Conservation (phyloP, 306 rosid species). For the Boehmeria nivea region DNA sequence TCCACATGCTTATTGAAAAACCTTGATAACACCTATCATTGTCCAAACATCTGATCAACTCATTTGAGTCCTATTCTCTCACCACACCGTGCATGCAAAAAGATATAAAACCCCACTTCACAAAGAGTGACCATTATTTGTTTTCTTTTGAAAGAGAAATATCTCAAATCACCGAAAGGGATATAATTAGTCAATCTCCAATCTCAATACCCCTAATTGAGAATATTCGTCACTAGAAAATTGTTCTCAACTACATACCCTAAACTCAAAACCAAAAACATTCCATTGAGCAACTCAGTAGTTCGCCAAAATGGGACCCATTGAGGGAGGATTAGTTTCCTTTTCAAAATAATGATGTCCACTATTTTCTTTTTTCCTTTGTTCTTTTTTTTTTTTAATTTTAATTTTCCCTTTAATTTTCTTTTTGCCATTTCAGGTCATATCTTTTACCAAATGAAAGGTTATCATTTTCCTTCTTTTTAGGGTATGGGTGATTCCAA, state of each 20-base stretch:
- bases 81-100: background rate
- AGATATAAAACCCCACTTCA: background rate
- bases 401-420: background rate
- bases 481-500: background rate
- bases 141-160: background rate
- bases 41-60: background rate
- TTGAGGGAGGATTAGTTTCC: too few species aligned
- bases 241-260: conserved; percentile 14
- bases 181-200: background rate
- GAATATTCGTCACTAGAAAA: conserved; percentile 14
- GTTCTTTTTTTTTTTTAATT: background rate
- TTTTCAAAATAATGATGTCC: too few species aligned
- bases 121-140: background rate
- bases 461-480: background rate
- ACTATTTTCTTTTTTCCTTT: background rate
- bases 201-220: background rate
- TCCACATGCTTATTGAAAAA: too few species aligned
- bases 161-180: conserved; percentile 10
- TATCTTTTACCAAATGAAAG: background rate
- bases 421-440: background rate
- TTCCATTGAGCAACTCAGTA: background rate
- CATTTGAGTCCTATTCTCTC: background rate
- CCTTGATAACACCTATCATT: background rate
- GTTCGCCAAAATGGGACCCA: too few species aligned
- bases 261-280: conserved; percentile 2